These are phyloP conservation scores for Aureobasidium pullulans DNA, from an alignment of 2,329 filamentous ascomycete genomes.

Conservation along the genomic window DNA sequence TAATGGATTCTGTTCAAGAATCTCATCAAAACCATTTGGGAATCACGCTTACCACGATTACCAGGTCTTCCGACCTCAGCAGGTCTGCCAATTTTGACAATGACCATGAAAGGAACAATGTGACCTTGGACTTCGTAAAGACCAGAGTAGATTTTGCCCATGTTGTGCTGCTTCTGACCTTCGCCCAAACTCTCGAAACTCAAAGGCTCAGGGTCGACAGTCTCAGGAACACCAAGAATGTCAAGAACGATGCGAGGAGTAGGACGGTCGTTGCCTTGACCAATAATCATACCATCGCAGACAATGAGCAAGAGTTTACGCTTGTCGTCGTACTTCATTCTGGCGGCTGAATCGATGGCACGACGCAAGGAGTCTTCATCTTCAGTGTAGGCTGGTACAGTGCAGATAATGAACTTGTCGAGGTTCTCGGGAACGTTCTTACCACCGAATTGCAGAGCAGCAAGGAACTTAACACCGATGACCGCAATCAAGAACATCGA, in stretches of 20 bases:
- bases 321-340: constrained; percentile 97
- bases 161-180: constrained; percentile 96
- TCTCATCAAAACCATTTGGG: constrained; percentile 96
- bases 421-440: constrained; percentile 93
- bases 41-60: constrained; percentile 98
- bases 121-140: constrained; percentile 96
- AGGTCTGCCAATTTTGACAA: constrained; percentile 89
- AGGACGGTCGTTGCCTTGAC: constrained; percentile 92
- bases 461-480: constrained; percentile 93
- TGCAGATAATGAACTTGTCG: constrained; percentile 97
- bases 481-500: constrained; percentile 72
- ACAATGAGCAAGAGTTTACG: constrained; percentile 88
- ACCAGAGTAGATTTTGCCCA: constrained; percentile 97
- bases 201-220: constrained; percentile 86
- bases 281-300: constrained; percentile 99
- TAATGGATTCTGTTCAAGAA: constrained; percentile 99
- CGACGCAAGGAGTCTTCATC: constrained; percentile 95
- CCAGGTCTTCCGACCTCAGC: constrained; percentile 70
- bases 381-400: constrained; percentile 96
- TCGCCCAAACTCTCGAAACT: constrained; percentile 96
- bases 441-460: constrained; percentile 84
- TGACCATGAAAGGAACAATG: constrained; percentile 92
- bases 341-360: constrained; percentile 90
- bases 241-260: constrained; percentile 94
- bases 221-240: constrained; percentile 90